Base-by-base conservation (phyloP, 2,329 filamentous ascomycete genomes). In the Colletotrichum tanaceti region DNA sequence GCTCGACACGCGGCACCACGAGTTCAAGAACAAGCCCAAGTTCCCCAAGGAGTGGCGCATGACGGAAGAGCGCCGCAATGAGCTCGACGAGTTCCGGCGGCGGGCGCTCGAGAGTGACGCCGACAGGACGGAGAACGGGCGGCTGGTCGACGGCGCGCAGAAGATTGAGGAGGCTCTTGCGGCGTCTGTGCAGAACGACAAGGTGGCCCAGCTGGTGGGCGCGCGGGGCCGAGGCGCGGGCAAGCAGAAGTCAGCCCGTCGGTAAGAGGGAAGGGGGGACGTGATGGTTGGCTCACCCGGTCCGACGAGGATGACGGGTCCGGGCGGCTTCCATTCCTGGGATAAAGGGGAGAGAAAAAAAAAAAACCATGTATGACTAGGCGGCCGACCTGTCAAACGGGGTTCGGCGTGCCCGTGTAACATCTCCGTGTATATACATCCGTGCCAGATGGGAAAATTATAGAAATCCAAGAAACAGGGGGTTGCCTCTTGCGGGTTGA, bases 21-120 rank as follows among this genome's bases (percentile, higher is more conserved):
- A 87, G 75, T 84, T 87, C 71, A 92, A 91, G 83, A 78, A 79
- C 49, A 88, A 87, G 77, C 85, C 88, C 63, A 86, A 84, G 72
- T 98, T 98, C 79, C 96, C 96, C 2, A 86, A 89, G 73, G 88
- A 90, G 73, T 99, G 96, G 96, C 87, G 86, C 68, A 81, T 99
- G 85, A 94, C 91, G 2, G 81, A 87, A 54, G 84, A 92, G 80
- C 86, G 93, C 71, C 86, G 85, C 76, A 77, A 82, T 75, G 85
- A 91, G 79, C 82, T 98, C 58, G 86, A 88, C n/a, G 84, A 83
- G 49, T 81, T 84, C 69, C 86, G 93, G 60, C 77, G 83, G 68
- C 77, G 85, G 75, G 76, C 82, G 24, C 77, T 85, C 58, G 73
- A 85, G 67, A 78, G 84, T 35, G 91, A 95, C 73, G 79, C 85